Percentiles rank a stretch among this genome's conserved stretches.
Evolutionary conservation across 2,329 filamentous ascomycete genomes (phyloP).

Genomic region (Epichloe glyceriae): DNA sequence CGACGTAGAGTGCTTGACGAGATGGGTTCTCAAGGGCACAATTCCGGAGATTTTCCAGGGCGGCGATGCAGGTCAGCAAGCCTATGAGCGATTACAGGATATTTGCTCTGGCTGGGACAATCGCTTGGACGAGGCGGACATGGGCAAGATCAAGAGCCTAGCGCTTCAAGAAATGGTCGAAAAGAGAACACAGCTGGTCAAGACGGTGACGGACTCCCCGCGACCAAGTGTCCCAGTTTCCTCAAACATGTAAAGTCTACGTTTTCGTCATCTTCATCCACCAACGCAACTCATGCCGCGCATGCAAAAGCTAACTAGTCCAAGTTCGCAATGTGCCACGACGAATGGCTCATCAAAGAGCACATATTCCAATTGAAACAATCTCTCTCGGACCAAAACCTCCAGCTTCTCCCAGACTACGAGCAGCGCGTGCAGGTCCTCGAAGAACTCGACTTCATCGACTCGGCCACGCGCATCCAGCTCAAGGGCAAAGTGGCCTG

Average conservation of each 20-base stretch:
- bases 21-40: constrained; percentile 46
- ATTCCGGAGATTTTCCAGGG: constrained; percentile 45
- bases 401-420: constrained; percentile 91
- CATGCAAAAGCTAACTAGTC: constrained; percentile 5
- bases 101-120: constrained; percentile 64
- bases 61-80: constrained; percentile 35
- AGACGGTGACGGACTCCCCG: constrained; percentile 51
- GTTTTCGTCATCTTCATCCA: too few relatives aligned
- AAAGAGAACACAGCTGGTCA: constrained; percentile 51
- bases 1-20: constrained; percentile 77
- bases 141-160: constrained; percentile 70
- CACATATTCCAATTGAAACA: constrained; percentile 80
- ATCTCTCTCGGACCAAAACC: constrained; percentile 88
- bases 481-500: constrained; percentile 97
- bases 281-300: neutral
- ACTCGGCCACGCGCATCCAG: constrained; percentile 74
- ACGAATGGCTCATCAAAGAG: constrained; percentile 92
- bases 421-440: constrained; percentile 88
- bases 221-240: constrained; percentile 62
- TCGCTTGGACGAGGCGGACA: constrained; percentile 75
- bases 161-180: constrained; percentile 67
- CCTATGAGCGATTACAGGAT: constrained; percentile 54
- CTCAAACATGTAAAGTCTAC: constrained; percentile 63
- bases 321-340: constrained; percentile 90
- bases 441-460: constrained; percentile 84